phyloP scores from a whole-genome alignment of 768 basidiomycete species.

The Pleurotus platypus region DNA sequence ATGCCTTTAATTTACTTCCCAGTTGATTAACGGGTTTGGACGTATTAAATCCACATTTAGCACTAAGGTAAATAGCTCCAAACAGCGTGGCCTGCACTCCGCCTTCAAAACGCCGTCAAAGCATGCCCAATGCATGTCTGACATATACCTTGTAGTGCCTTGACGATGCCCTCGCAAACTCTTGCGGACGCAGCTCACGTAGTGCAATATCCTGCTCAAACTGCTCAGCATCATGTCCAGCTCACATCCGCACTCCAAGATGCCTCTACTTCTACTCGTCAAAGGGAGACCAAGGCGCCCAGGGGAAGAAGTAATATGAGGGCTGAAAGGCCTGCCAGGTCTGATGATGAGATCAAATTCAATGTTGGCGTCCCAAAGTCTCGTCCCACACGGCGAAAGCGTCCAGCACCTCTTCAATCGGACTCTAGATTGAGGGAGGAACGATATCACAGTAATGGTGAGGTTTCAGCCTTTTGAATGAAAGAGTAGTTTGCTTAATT shows the following conservation, averaged over 20 bases:
- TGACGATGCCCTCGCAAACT: constrained; percentile 22
- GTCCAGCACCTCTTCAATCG: constrained; percentile 11
- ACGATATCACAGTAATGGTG: neutral
- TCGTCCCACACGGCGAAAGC: constrained; percentile 19
- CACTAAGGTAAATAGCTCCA: neutral
- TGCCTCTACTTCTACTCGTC: constrained; percentile 41
- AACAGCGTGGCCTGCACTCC: constrained; percentile 1
- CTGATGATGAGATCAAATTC: constrained; percentile 44
- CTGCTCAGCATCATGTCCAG: constrained; percentile 51
- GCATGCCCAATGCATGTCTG: constrained; percentile 8
- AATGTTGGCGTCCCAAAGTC: constrained; percentile 35
- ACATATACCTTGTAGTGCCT: constrained; percentile 7
- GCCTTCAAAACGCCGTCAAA: constrained; percentile 9
- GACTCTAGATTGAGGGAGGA: constrained; percentile 1
- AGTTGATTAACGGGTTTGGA: neutral
- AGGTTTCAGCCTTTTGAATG: neutral
- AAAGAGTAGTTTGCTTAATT: neutral
- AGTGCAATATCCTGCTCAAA: constrained; percentile 58
- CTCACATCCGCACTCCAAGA: constrained; percentile 47
- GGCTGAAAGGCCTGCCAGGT: constrained; percentile 35
- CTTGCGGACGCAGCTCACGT: constrained; percentile 47
- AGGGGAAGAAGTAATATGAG: constrained; percentile 30
- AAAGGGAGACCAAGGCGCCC: constrained; percentile 37
- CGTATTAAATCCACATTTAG: neutral
- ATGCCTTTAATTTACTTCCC: constrained; percentile 5